A percentile compares a stretch with the other conserved stretches of the same genome.
Conservation (phyloP, 148 eudicot species). For the Pouteria glomerata region DNA sequence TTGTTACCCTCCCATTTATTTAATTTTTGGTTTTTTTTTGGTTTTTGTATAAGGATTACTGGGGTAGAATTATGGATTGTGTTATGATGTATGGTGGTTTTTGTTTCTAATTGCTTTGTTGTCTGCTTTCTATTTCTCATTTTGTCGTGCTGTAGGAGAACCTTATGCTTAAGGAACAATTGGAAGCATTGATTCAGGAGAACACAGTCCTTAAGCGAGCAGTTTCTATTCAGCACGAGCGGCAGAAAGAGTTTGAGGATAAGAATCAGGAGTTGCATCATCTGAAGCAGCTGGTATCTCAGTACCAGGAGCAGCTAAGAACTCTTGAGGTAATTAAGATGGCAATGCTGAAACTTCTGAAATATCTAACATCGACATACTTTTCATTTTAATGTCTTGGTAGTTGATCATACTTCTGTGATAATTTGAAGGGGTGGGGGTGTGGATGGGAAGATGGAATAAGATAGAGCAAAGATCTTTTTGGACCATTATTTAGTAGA, state of each 20-base stretch:
- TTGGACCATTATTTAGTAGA: too few species aligned
- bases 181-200: conserved; percentile 57
- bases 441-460: too few species aligned
- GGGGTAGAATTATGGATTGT: background rate
- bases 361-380: background rate
- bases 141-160: conserved; percentile 44
- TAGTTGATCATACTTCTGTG: too few species aligned
- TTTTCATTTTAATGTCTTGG: background rate
- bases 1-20: too few species aligned
- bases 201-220: conserved; percentile 72
- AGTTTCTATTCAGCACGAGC: conserved; percentile 77
- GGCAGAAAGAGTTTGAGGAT: conserved; percentile 74
- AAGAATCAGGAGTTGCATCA: conserved; percentile 58
- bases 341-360: background rate
- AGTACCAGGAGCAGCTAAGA: conserved; percentile 81
- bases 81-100: background rate
- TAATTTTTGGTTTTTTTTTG: background rate
- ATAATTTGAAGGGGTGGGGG: too few species aligned
- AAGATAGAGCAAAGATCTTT: too few species aligned
- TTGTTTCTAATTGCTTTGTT: background rate
- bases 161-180: conserved; percentile 55
- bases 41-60: too few species aligned
- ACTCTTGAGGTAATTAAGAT: conserved; percentile 70
- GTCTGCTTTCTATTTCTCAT: background rate
- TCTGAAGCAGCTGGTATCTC: conserved; percentile 66